Evolutionary conservation across 768 basidiomycete genomes (phyloP), one percentile per base, ranked within the genome.

Genomic region (Suillus americanus): DNA sequence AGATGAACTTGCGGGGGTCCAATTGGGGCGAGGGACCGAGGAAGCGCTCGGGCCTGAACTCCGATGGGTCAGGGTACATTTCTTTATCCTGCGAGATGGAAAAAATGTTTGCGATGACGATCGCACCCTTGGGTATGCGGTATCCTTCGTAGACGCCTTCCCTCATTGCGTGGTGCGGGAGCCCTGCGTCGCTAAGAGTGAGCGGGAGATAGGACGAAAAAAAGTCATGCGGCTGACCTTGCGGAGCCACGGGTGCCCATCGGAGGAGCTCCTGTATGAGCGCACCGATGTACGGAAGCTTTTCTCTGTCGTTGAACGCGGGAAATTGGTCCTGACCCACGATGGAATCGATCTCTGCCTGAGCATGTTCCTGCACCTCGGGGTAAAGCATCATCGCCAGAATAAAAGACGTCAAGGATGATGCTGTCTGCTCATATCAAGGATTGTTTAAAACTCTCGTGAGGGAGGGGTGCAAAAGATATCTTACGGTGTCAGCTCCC

Each of bases 321-420:
- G 75, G 73, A 28, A 74, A 46, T 54, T 57, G 62, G 14, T 65
- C 60, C 2, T 46, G 38, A 8, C 75, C 75, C 20, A 77, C 67
- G 0, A 76, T 67, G 0, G 54, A 13, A 38, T 74, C 74, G 18
- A 77, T 61, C 50, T 77, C 75, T 41, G 63, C 63, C 54, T 72
- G 75, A 0, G 69, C 75, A 48, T 68, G 75, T 46, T 65, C 65
- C 67, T 72, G 66, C 25, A 72, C 69, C 1, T 50, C 61, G 3
- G 76, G 76, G 54, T 70, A 65, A 48, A 72, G 68, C 13, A 67
- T 66, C 75, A 75, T 76, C 2, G 72, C 76, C 30, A 75, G 71
- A 28, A 65, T 69, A 51, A 69, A 66, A 8, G 25, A 41, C 33
- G 7, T 38, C 12, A 54, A 18, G 25, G 8, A 37, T 48, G 59